Evolutionary conservation across 139 green algal genomes (phyloP).

Genomic region (Closterium sp.): DNA sequence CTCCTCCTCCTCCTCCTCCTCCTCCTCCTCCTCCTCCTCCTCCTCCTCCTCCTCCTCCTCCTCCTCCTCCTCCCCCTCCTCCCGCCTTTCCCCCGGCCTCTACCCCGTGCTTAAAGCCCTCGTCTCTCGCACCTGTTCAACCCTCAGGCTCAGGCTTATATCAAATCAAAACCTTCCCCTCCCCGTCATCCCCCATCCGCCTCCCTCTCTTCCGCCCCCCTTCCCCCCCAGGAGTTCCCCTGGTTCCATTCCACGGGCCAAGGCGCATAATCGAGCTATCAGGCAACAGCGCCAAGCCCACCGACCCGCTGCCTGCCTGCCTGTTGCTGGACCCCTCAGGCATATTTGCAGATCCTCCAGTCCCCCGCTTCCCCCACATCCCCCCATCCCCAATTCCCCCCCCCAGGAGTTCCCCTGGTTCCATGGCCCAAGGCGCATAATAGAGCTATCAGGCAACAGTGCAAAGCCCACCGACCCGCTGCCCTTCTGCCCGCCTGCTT

Average conservation of each 20-base stretch:
- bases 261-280: background rate
- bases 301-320: background rate
- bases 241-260: constrained; percentile 17
- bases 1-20: no score
- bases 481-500: constrained; percentile 7
- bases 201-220: no score
- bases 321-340: no score
- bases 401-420: constrained; percentile 12
- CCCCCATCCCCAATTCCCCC: background rate
- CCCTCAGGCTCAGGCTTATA: no score
- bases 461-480: background rate
- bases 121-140: background rate
- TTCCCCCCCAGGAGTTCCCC: background rate
- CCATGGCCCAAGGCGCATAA: constrained; percentile 8
- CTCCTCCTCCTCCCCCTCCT: background rate
- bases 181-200: no score
- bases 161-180: no score
- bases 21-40: no score
- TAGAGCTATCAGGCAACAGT: background rate
- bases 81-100: constrained; percentile 16
- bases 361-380: no score
- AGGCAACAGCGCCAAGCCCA: background rate
- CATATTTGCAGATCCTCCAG: no score
- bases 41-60: no score
- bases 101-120: constrained; percentile 1